Evolutionary conservation across 2,329 filamentous ascomycete genomes (phyloP).

Genomic region (Pseudogymnoascus pannorum): DNA sequence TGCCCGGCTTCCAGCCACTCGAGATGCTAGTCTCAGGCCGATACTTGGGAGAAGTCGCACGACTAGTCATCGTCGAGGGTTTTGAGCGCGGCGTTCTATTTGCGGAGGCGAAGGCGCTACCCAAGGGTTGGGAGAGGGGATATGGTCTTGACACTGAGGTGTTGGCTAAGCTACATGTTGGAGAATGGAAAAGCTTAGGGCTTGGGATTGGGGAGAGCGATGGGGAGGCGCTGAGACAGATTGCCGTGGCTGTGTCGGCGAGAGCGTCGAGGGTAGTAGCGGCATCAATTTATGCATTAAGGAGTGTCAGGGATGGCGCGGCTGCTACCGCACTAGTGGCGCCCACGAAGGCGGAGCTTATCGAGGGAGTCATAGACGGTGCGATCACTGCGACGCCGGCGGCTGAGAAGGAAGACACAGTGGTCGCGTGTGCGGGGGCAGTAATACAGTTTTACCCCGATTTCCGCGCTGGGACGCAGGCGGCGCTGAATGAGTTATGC

Average conservation of each 20-base stretch:
- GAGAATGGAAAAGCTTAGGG: not conserved
- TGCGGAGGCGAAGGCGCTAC: conserved; percentile 50
- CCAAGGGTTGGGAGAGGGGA: conserved; percentile 41
- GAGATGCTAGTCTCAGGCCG: conserved; percentile 58
- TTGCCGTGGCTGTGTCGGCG: not conserved
- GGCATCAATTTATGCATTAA: not conserved
- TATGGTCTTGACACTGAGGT: conserved; percentile 57
- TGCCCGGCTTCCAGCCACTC: conserved; percentile 54
- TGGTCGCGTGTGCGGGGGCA: conserved; percentile 71
- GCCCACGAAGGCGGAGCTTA: conserved; percentile 44
- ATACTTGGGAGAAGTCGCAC: conserved; percentile 59
- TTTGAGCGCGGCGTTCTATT: conserved; percentile 47
- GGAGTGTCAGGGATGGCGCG: not conserved
- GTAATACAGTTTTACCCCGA: conserved; percentile 72
- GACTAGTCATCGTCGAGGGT: conserved; percentile 51
- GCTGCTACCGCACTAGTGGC: too few species aligned
- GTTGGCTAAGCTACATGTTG: conserved; percentile 40
- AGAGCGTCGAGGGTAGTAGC: not conserved
- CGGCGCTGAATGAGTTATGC: conserved; percentile 52
- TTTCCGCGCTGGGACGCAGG: conserved; percentile 56
- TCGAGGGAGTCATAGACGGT: not conserved
- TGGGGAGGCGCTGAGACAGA: not conserved
- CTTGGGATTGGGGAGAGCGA: not conserved
- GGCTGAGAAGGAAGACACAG: conserved; percentile 36
- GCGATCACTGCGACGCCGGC: not conserved